Conservation (phyloP, 768 basidiomycete species). For the Amanita rimosa region DNA sequence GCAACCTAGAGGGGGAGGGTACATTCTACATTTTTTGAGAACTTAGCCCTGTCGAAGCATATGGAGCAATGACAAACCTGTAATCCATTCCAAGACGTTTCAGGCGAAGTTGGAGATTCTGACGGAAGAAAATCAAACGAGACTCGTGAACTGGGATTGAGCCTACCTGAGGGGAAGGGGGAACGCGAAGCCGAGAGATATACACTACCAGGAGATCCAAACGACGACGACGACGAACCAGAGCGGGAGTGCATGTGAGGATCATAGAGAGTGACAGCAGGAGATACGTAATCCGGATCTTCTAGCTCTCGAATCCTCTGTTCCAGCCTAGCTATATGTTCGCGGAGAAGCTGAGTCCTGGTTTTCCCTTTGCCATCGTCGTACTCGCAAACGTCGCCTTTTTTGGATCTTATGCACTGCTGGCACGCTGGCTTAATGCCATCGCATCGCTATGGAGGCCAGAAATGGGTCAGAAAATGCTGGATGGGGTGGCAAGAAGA, state of each 20-base stretch:
- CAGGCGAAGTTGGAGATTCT: conserved; percentile 40
- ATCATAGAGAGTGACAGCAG: conserved; percentile 61
- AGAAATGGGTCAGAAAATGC: conserved; percentile 9
- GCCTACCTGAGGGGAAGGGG: conserved; percentile 44
- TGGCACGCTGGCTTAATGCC: conserved; percentile 69
- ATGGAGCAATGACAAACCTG: background rate
- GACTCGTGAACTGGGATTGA: background rate
- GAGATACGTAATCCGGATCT: conserved; percentile 58
- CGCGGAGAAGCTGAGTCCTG: conserved; percentile 66
- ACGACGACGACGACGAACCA: conserved; percentile 45
- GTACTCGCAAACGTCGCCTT: conserved; percentile 64
- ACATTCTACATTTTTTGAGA: conserved; percentile 19
- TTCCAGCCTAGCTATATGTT: conserved; percentile 66
- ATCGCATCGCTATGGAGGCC: conserved; percentile 52
- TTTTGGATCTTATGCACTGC: conserved; percentile 72
- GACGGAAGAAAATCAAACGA: background rate
- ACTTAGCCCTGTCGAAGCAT: background rate
- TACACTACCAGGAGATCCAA: conserved; percentile 40
- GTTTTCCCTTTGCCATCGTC: conserved; percentile 83
- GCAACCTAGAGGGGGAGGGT: conserved; percentile 41
- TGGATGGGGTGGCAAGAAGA: conserved; percentile 1
- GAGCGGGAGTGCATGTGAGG: conserved; percentile 45
- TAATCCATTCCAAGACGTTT: conserved; percentile 31
- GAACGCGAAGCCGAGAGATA: conserved; percentile 46
- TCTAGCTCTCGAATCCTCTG: conserved; percentile 64